Percentiles rank a stretch among this genome's conserved stretches.
Evolutionary conservation across 768 basidiomycete genomes (phyloP).

Genomic region (Terana coerulea): DNA sequence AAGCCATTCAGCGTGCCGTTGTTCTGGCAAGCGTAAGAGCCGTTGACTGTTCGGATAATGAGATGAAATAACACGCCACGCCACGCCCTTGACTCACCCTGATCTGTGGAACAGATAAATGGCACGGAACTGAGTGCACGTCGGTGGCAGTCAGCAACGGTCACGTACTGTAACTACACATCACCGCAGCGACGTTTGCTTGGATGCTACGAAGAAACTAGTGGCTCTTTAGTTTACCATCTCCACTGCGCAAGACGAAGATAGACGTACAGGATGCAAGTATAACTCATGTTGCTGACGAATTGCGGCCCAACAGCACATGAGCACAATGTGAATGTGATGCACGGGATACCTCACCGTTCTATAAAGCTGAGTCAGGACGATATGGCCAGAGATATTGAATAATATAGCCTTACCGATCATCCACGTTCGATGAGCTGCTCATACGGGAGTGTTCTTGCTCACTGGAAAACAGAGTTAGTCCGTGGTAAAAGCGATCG

Average conservation of each 20-base stretch:
- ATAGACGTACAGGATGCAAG: slow-evolving; percentile 40
- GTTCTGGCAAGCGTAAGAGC: slow-evolving; percentile 72
- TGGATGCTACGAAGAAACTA: slow-evolving; percentile 62
- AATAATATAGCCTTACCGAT: slow-evolving; percentile 30
- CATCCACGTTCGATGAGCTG: slow-evolving; percentile 65
- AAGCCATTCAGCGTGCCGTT: slow-evolving; percentile 57
- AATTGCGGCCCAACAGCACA: too few relatives aligned
- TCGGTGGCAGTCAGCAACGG: too few relatives aligned
- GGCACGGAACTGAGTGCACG: too few relatives aligned
- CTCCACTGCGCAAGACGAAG: too few relatives aligned
- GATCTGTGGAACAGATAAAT: slow-evolving; percentile 7
- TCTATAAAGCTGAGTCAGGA: neutral
- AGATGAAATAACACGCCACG: neutral
- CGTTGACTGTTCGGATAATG: slow-evolving; percentile 53
- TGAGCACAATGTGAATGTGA: too few relatives aligned
- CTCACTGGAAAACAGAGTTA: slow-evolving; percentile 29
- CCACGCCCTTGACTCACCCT: neutral
- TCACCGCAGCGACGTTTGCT: slow-evolving; percentile 67
- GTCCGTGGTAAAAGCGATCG: neutral
- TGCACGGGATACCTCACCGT: slow-evolving; percentile 13
- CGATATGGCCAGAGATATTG: neutral
- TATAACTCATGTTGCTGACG: slow-evolving; percentile 66
- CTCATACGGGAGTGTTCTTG: slow-evolving; percentile 58
- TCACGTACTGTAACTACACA: slow-evolving; percentile 73
- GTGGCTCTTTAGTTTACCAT: neutral